Base-by-base conservation (phyloP, 78 protist genomes). In the Pigoraptor vietnamica region DNA sequence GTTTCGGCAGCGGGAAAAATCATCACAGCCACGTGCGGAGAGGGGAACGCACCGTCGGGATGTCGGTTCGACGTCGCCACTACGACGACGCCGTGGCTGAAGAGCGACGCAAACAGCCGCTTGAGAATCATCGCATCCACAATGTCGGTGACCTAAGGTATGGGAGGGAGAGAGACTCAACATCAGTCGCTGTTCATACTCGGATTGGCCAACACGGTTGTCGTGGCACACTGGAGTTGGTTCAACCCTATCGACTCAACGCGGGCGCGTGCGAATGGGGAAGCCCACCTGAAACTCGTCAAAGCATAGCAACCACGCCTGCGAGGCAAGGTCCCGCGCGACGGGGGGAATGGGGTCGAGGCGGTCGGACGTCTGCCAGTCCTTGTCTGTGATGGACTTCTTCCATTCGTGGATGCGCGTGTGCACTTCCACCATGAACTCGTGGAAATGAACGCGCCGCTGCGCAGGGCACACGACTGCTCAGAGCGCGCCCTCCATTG, bases 91-190 rank as follows among this genome's bases (percentile, higher is more conserved):
- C 99, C 99, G 34, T 87, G 24, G 37, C 89, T 79, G 88, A 95
- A 96, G 89, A 98, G 89, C 0, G 35, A n/a, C 14, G 40, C 40
- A 87, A 98, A 98, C 29, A 98, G 93, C 36, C 98, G 93, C 39
- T 92, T 82, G 55, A 98, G 56, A 6, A 98, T 96, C 98, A 97
- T 96, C 23, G 99, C 99, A 39, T 97, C 98, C 10, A 96, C 97
- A 25, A 98, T 93, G 93, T 98, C 99, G 2, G 96, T 95, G 79
- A 97, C 98, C 89, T 92, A 38, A 89, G 21, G 24, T 33, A 24
- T 34, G 48, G 10, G 83, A 48, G 67, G 6, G 14, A 25, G 83
- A 79, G n/a, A 2, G 32, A 79, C 83, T 25, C 83, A 25, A 25
- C 23, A 79, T 2, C 83, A 25, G 14, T 79, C 35, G n/a, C 83